Conservation (phyloP, 352 stramenopile genomes). For the Phytophthora boehmeriae region DNA sequence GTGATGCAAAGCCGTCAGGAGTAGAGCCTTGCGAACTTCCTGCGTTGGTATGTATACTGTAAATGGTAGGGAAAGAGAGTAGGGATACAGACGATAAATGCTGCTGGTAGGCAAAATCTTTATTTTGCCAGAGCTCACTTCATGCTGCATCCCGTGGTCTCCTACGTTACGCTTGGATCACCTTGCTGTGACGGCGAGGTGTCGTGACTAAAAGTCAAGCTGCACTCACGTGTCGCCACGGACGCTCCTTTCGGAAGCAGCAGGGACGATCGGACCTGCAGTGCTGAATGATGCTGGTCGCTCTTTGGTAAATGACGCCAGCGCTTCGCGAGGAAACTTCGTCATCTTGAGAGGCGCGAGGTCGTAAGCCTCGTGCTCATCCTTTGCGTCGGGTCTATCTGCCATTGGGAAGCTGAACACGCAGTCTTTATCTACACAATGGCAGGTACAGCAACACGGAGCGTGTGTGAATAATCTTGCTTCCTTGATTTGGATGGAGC, state of each 20-base stretch:
- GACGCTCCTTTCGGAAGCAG: slow-evolving; percentile 1
- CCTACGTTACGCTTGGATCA: too few species aligned
- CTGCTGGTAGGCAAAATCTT: too few species aligned
- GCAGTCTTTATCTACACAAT: slow-evolving; percentile 43
- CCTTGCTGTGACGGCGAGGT: neutral
- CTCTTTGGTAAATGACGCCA: slow-evolving; percentile 29
- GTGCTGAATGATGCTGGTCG: slow-evolving; percentile 23
- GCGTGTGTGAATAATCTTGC: slow-evolving; percentile 21
- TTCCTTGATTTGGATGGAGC: slow-evolving; percentile 34
- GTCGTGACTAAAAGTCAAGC: neutral
- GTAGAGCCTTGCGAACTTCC: too few species aligned
- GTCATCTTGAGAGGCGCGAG: slow-evolving; percentile 27
- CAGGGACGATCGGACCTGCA: slow-evolving; percentile 14
- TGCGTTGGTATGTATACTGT: too few species aligned
- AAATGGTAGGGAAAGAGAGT: too few species aligned
- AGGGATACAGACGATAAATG: too few species aligned
- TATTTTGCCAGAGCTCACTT: too few species aligned
- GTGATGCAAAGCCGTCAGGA: too few species aligned
- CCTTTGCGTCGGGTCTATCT: slow-evolving; percentile 18
- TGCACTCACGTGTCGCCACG: slow-evolving; percentile 7
- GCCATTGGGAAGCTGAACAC: slow-evolving; percentile 56
- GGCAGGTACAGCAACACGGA: slow-evolving; percentile 25
- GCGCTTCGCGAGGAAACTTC: slow-evolving; percentile 22
- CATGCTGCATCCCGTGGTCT: too few species aligned
- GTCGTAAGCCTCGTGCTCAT: slow-evolving; percentile 19